Evolutionary conservation across 2,329 filamentous ascomycete genomes (phyloP), one percentile per base, ranked within the genome.

Genomic region (Fusarium dlaminii): DNA sequence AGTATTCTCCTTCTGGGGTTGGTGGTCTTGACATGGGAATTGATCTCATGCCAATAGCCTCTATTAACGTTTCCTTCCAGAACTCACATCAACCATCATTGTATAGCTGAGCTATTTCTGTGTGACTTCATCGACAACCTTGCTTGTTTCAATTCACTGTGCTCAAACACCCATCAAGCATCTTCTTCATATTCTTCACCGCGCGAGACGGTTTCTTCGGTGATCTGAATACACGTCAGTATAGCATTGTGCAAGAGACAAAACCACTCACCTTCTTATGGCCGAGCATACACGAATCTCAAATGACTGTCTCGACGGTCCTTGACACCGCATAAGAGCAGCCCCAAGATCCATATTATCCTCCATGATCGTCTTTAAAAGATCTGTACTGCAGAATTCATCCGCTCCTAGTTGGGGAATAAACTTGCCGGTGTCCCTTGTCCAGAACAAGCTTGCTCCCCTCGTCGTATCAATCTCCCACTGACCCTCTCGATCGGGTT

Each of bases 381-480:
- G 29, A 0, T 8, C 36, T 2, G 18, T 8, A 39, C 52, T 42
- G 1, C 57, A 37, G 9, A 68, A 46, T 9, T 34, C 8, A 13
- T 48, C 22, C 4, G 51, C 67, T 17, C 36, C 51, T 11, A 48
- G 6, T 5, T 63, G 30, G 3, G 48, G 48, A 15, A 8, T 30
- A n/a, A 70, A 63, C 8, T 4, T 5, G 8, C 29, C 18, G 3
- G 22, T 32, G 10, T 58, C 45, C 1, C 12, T 15, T 1, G 66
- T 37, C 57, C 57, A 70, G 1, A 70, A 20, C 1, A 70, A 2
- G 17, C 49, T 40, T n/a, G 29, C 52, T 14, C 57, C 67, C 20
- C 6, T 39, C 3, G 30, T 37, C 4, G 27, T 17, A 2, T 70
- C 56, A 22, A 73, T 22, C 10, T 73, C 68, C 68, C 64, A 73